Evolutionary conservation across 371 early-diverging fungal species (phyloP), one percentile per base, ranked within the genome.

Genomic region (Thermomucor indicae-seudaticae): DNA sequence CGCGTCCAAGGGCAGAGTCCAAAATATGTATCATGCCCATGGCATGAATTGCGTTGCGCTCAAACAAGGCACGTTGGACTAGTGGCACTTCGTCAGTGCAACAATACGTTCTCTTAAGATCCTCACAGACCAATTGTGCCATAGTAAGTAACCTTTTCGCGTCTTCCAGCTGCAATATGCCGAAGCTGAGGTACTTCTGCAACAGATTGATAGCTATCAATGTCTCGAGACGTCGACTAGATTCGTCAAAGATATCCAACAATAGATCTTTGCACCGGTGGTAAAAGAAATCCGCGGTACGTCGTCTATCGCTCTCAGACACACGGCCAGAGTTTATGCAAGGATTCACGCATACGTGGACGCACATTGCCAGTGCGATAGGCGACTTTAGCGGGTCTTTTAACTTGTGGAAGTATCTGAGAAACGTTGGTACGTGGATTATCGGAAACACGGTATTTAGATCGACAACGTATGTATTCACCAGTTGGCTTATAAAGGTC

Each of bases 241-340:
- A 30, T 28, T 43, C 43, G 43, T 43, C 43, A 14, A n/a, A 43
- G 28, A 43, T 43, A 23, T 43, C 43, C 43, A 43, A 5, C 6
- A 43, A 20, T 6, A 27, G 6, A 2, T 43, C 43, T 8, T 30
- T 12, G 27, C 43, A 43, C 14, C 28, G 25, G 4, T 6, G 3
- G 20, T 43, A 43, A 27, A 43, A 43, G 20, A 43, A 43, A 28
- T 25, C 43, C n/a, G 43, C 43, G 8, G 29, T 6, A 7, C 29
- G 43, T 3, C 43, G 43, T 16, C 17, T 43, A 16, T 43, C 43
- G 12, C 17, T n/a, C n/a, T n/a, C n/a, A n/a, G n/a, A n/a, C n/a
- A n/a, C n/a, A n/a, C n/a, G n/a, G n/a, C n/a, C n/a, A n/a, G n/a
- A n/a, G n/a, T n/a, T n/a, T n/a, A n/a, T n/a, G n/a, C n/a, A n/a